Percentiles rank a stretch among this genome's conserved stretches.
These are phyloP conservation scores for Cyberlindnera veronae DNA, from an alignment of 805 yeast species.

Conservation along the genomic window DNA sequence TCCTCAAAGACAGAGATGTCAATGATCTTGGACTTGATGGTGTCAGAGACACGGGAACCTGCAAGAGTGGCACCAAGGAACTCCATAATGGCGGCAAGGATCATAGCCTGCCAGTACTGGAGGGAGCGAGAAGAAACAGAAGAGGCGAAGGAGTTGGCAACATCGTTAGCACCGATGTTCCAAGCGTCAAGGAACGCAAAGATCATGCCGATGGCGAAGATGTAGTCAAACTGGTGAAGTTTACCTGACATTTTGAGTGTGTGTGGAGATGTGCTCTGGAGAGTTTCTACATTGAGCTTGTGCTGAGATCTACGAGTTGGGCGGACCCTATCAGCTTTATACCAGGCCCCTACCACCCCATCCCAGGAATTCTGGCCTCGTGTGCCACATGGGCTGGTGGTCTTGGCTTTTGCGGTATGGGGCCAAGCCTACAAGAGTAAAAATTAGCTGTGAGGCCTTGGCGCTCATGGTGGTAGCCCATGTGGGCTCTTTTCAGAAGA, in stretches of 20 bases:
- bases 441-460: too few species aligned
- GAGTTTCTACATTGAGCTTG: not conserved
- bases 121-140: slow-evolving; percentile 68
- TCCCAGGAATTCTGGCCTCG: too few species aligned
- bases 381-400: too few species aligned
- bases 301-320: too few species aligned
- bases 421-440: too few species aligned
- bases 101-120: slow-evolving; percentile 73
- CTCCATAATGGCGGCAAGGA: slow-evolving; percentile 66
- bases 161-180: slow-evolving; percentile 81
- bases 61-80: slow-evolving; percentile 72
- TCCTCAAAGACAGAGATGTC: slow-evolving; percentile 44
- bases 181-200: slow-evolving; percentile 77
- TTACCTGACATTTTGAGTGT: not conserved
- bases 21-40: slow-evolving; percentile 63
- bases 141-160: slow-evolving; percentile 76
- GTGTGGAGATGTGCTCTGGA: not conserved
- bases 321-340: too few species aligned
- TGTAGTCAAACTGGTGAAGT: slow-evolving; percentile 51
- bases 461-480: too few species aligned
- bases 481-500: too few species aligned
- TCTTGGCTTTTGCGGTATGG: too few species aligned
- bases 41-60: slow-evolving; percentile 71
- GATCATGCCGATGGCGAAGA: slow-evolving; percentile 64
- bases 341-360: too few species aligned